Evolutionary conservation across 2,329 filamentous ascomycete genomes (phyloP), one percentile per base, ranked within the genome.

Genomic region (Colletotrichum eleusines): DNA sequence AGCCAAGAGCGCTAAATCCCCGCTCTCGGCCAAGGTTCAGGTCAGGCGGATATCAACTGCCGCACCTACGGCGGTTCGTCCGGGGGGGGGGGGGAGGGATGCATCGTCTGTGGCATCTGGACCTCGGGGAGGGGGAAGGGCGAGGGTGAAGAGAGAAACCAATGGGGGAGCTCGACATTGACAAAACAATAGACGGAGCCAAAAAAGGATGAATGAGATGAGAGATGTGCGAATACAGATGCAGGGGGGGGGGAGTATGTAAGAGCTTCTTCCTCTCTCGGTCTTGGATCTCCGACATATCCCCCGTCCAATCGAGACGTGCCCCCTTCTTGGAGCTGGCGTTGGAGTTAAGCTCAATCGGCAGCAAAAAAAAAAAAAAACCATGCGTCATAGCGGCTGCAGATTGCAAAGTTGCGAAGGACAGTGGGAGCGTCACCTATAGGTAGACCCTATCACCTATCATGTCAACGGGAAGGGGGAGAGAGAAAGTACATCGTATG

Each of bases 381-480:
- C 65, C 58, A 2, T 71, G 69, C 69, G 69, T 71, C 64, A 71
- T 69, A 53, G 48, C 42, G 58, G 53, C 64, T 71, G 59, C 69
- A 63, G 58, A 48, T 18, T 44, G 42, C 42, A 44, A 14, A 20
- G 16, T 18, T 20, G 44, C 31, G 5, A 62, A 62, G 20, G 46
- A 53, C 50, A 38, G 14, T 7, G 50, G 26, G 55, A n/a, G 31
- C 7, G 31, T 7, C 31, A n/a, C n/a, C n/a, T n/a, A n/a, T n/a
- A n/a, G n/a, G n/a, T n/a, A n/a, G n/a, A n/a, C n/a, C n/a, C 12
- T 11, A 9, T 35, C 9, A 9, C 8, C 33, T 12, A 16, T 26
- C 16, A 9, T 23, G 20, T 57, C 33, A 38, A 26, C n/a, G n/a
- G 33, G 26, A 35, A n/a, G 20, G 6, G 18, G n/a, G 28, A 18